phyloP scores from a whole-genome alignment of 148 eudicot species.

The Rhododendron griersonianum region DNA sequence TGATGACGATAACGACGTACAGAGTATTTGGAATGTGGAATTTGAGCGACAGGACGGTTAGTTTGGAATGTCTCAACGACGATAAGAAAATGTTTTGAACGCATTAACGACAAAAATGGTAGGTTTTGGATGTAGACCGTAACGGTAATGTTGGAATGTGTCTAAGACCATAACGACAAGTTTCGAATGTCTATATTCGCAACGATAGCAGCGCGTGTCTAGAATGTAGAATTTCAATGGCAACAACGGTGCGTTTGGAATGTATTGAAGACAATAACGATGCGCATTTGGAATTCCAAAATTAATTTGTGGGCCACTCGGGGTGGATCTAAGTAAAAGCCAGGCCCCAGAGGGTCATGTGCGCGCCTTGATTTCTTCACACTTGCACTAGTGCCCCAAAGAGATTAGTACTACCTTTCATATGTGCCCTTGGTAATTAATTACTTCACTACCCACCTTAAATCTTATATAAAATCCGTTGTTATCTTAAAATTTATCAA shows the following conservation, averaged over 20 bases:
- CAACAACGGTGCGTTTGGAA: background rate
- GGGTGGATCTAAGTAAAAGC: background rate
- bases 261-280: background rate
- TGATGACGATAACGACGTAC: background rate
- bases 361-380: background rate
- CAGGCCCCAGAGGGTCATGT: background rate
- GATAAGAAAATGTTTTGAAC: background rate
- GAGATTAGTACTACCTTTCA: too few relatives aligned
- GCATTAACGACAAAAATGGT: background rate
- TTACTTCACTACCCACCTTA: background rate
- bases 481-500: too few relatives aligned
- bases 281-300: background rate
- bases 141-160: background rate
- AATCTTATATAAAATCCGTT: too few relatives aligned
- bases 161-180: background rate
- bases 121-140: background rate
- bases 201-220: background rate
- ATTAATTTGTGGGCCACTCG: background rate
- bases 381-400: background rate
- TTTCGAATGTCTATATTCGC: background rate
- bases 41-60: background rate
- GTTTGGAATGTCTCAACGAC: background rate
- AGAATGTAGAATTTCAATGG: background rate
- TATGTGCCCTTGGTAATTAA: background rate
- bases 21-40: background rate